These are phyloP conservation scores for Mycena kentingensis DNA, from an alignment of 768 basidiomycete species.

Conservation along the genomic window DNA sequence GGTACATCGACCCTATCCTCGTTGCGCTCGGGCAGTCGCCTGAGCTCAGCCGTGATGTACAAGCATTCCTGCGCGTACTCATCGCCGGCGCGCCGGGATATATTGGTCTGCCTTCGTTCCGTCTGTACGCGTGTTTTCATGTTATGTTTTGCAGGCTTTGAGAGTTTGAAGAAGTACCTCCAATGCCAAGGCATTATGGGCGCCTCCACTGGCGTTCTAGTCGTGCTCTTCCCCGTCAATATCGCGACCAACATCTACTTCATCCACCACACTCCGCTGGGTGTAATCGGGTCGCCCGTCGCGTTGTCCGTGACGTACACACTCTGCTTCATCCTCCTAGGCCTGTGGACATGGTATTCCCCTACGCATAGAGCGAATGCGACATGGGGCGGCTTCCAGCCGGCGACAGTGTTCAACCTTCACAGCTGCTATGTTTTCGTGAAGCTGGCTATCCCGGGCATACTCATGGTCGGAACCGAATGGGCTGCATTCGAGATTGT, in stretches of 20 bases:
- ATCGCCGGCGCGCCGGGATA: constrained; percentile 70
- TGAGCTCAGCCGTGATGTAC: constrained; percentile 59
- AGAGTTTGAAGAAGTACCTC: constrained; percentile 77
- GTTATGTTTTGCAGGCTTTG: constrained; percentile 43
- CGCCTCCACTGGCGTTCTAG: constrained; percentile 64
- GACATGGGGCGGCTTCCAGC: constrained; percentile 65
- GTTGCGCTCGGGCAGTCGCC: constrained; percentile 63
- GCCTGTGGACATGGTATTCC: constrained; percentile 51
- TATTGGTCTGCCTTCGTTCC: constrained; percentile 38
- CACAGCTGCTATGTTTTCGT: constrained; percentile 59
- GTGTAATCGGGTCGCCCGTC: constrained; percentile 65
- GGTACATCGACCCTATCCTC: constrained; percentile 62
- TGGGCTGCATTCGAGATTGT: constrained; percentile 87
- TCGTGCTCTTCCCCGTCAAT: constrained; percentile 69
- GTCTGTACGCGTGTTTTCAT: too few species aligned
- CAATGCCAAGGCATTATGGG: constrained; percentile 84
- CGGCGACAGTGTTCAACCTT: constrained; percentile 44
- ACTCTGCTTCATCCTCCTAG: constrained; percentile 61
- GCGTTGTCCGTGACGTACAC: constrained; percentile 73
- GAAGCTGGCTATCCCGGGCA: constrained; percentile 71
- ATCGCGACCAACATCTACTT: constrained; percentile 57
- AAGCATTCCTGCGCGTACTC: constrained; percentile 65
- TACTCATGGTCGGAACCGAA: constrained; percentile 79
- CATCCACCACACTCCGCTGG: constrained; percentile 65
- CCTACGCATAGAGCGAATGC: constrained; percentile 54